phyloP scores from a whole-genome alignment of 2,329 filamentous ascomycete species.

The Aaosphaeria arxii region DNA sequence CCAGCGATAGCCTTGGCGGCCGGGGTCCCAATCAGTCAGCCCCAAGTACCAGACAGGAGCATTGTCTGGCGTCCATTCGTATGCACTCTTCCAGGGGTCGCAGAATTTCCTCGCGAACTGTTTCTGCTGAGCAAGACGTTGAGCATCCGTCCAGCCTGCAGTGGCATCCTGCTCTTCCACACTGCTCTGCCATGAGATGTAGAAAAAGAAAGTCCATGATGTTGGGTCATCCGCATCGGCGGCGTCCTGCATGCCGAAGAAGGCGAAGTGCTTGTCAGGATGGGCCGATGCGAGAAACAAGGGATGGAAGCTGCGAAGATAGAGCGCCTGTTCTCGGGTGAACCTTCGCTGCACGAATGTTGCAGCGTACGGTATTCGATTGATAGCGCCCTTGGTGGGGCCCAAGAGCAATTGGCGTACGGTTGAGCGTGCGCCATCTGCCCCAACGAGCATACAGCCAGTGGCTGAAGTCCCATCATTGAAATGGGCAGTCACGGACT shows the following conservation, averaged over 20 bases:
- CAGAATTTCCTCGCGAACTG: constrained; percentile 37
- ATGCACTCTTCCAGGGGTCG: constrained; percentile 45
- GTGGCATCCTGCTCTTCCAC: constrained; percentile 42
- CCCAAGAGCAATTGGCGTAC: constrained; percentile 29
- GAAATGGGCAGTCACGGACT: constrained; percentile 35
- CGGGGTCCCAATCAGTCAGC: constrained; percentile 37
- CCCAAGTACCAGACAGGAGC: constrained; percentile 31
- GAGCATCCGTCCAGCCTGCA: constrained; percentile 29
- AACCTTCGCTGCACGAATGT: constrained; percentile 46
- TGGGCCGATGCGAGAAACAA: constrained; percentile 44
- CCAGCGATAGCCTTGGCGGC: constrained; percentile 26
- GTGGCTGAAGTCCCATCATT: constrained; percentile 26
- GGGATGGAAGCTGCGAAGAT: constrained; percentile 44
- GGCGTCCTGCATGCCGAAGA: constrained; percentile 47
- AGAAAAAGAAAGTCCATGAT: constrained; percentile 47
- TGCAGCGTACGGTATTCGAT: constrained; percentile 42
- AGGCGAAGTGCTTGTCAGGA: constrained; percentile 44
- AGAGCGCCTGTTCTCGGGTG: constrained; percentile 42
- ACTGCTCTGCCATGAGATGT: constrained; percentile 44
- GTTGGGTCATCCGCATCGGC: constrained; percentile 37
- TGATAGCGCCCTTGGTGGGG: constrained; percentile 24
- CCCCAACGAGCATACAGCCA: constrained; percentile 34
- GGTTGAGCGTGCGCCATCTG: constrained; percentile 34
- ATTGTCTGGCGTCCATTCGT: constrained; percentile 33
- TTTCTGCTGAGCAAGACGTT: constrained; percentile 41